Evolutionary conservation across 2,329 filamentous ascomycete species (phyloP), one percentile per base, ranked within the genome.

Genomic region (Penicillium palitans): DNA sequence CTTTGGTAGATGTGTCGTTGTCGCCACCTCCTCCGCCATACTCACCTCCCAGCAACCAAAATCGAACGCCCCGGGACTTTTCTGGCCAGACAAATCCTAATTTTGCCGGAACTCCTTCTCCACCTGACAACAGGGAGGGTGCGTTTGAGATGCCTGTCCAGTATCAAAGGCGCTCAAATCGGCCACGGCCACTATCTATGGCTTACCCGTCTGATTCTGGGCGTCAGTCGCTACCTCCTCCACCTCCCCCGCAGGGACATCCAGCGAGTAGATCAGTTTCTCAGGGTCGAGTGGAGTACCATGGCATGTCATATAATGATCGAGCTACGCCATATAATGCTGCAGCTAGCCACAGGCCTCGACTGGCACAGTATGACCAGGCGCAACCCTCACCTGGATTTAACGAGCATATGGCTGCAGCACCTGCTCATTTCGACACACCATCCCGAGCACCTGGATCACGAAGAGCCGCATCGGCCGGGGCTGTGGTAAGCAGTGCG

Each of bases 381-480:
- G 62, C 61, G 10, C 51, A 67, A 46, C 59, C 60, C 13, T 55
- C 66, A 8, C 56, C 68, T 39, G 61, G 64, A 31, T 54, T 66
- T 17, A 63, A 53, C 49, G 55, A 50, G 10, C 49, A 55, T 41
- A 31, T 48, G 56, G 49, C 44, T 52, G 62, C 29, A 50, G 46
- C 63, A 61, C 52, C 24, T 55, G 59, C 61, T 25, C 66, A 70
- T 33, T 61, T 59, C 7, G 69, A 71, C 55, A 60, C 62, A 37
- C 58, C 57, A n/a, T 50, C 67, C 35, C 70, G 70, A 21, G 70
- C 78, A 6, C 78, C 78, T 53, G 70, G 71, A 9, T 75, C 78
- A 1, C 74, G 76, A 61, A 73, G 78, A 63, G 78, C 78, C 25
- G 78, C 74, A 21, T 80, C 78, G 41, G 76, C 78, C 17, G 77